Evolutionary conservation across 2,329 filamentous ascomycete species (phyloP).

Genomic region (Periglandula ipomoeae): DNA sequence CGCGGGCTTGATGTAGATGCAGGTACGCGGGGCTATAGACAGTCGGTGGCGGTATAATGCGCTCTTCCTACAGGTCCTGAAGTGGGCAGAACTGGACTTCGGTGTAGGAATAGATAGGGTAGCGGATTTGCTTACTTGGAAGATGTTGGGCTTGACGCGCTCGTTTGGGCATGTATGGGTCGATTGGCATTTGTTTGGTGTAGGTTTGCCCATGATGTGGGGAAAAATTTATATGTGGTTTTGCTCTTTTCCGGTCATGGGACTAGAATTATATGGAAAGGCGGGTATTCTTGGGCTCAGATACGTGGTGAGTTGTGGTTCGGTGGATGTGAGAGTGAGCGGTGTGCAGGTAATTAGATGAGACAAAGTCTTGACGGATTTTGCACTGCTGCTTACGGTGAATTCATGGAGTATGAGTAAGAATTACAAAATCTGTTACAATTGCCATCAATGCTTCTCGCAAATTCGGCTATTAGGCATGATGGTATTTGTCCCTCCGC

Average conservation of each 20-base stretch:
- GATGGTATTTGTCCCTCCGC: too few relatives aligned
- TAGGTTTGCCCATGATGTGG: neutral
- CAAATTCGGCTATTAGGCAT: too few relatives aligned
- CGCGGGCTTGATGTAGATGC: neutral
- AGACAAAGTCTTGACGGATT: too few relatives aligned
- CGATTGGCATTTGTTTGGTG: neutral
- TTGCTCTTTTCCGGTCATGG: neutral
- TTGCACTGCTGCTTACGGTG: too few relatives aligned
- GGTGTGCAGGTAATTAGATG: too few relatives aligned
- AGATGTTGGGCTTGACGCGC: neutral
- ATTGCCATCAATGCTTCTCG: too few relatives aligned
- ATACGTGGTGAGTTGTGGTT: constrained; percentile 1
- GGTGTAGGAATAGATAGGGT: too few relatives aligned
- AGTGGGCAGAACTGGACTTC: neutral
- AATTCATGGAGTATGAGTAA: too few relatives aligned
- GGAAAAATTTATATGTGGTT: neutral
- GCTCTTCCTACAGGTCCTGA: neutral
- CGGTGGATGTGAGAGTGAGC: neutral
- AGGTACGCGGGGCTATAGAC: neutral
- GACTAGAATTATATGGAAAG: neutral
- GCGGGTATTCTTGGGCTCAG: neutral
- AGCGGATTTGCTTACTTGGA: neutral
- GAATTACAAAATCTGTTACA: too few relatives aligned
- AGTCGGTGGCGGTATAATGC: neutral
- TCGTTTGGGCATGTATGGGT: neutral